These are phyloP conservation scores for Cystobasidium onofrii DNA, from an alignment of 768 basidiomycete genomes.

Conservation along the genomic window DNA sequence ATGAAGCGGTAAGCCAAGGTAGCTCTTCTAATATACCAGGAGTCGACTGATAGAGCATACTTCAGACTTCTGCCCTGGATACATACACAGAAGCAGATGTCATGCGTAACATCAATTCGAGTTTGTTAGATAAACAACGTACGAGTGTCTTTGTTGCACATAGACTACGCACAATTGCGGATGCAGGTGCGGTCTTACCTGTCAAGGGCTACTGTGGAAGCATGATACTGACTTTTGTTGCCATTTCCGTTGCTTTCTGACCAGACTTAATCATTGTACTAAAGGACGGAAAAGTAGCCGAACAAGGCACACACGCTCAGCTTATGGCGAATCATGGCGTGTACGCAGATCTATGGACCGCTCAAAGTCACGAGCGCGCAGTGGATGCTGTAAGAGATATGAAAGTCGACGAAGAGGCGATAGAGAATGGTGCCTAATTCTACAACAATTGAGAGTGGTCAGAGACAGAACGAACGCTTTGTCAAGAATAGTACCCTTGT, in stretches of 20 bases:
- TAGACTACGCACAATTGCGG: conserved; percentile 71
- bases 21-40: neutral
- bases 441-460: no score
- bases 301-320: conserved; percentile 88
- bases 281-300: conserved; percentile 77
- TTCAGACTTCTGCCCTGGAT: conserved; percentile 86
- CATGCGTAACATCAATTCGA: conserved; percentile 83
- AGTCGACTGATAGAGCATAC: neutral
- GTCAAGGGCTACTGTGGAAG: no score
- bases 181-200: conserved; percentile 63
- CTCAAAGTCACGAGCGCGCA: conserved; percentile 39
- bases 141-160: conserved; percentile 98
- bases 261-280: conserved; percentile 90
- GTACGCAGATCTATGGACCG: conserved; percentile 46
- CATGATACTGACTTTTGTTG: no score
- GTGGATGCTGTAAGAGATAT: conserved; percentile 13
- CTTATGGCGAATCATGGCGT: conserved; percentile 57
- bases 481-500: neutral
- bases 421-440: no score
- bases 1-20: conserved; percentile 70
- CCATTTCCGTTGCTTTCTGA: neutral
- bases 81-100: conserved; percentile 89
- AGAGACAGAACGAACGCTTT: no score
- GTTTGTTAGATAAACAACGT: conserved; percentile 64
- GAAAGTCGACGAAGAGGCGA: neutral